A percentile compares a stretch with the other conserved stretches of the same genome.
These are phyloP conservation scores for Wickerhamomyces hampshirensis DNA, from an alignment of 805 yeast genomes.

Conservation along the genomic window DNA sequence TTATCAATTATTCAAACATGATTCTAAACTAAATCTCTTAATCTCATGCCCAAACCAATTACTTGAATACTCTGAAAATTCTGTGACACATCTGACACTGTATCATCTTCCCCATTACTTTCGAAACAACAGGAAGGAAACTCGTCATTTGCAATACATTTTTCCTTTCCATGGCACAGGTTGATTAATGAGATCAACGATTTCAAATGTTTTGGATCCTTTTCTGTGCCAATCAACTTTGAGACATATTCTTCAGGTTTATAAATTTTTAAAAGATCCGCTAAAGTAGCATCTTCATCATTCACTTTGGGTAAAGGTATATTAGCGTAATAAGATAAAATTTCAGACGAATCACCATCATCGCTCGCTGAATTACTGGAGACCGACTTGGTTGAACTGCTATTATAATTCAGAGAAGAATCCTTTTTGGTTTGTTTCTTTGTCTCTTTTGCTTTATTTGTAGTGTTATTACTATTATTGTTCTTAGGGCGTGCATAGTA, in stretches of 20 bases:
- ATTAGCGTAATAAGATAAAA: too few relatives aligned
- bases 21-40: slow-evolving; percentile 1
- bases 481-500: not conserved
- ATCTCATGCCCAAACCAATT: slow-evolving; percentile 4
- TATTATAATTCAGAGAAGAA: not conserved
- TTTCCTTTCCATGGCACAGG: not conserved
- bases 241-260: not conserved
- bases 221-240: not conserved
- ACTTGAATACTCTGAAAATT: slow-evolving; percentile 1
- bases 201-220: too few relatives aligned
- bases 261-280: too few relatives aligned
- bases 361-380: too few relatives aligned
- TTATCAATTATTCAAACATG: not conserved
- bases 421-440: slow-evolving; percentile 1
- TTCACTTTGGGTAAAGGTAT: too few relatives aligned
- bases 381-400: not conserved
- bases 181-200: not conserved
- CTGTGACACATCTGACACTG: not conserved
- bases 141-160: not conserved
- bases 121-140: not conserved
- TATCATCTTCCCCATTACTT: too few relatives aligned
- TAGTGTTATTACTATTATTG: too few relatives aligned
- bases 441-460: not conserved
- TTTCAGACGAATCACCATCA: too few relatives aligned
- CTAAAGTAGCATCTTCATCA: too few relatives aligned